Evolutionary conservation across 2,329 filamentous ascomycete genomes (phyloP), one percentile per base, ranked within the genome.

Genomic region (Stagonosporopsis rhizophila): DNA sequence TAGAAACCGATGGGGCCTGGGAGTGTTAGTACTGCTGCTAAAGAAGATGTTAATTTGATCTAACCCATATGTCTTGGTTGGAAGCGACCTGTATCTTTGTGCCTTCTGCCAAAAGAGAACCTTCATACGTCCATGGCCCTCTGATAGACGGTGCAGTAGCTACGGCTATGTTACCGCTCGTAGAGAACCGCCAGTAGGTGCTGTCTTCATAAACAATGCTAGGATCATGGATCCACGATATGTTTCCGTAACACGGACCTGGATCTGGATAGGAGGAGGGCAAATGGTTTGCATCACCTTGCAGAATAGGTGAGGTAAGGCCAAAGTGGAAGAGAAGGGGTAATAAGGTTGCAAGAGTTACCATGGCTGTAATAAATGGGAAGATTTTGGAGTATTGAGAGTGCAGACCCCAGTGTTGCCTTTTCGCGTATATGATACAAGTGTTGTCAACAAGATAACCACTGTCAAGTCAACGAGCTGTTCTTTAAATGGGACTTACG

Each of bases 1-100:
- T 75, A 30, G 76, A 72, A 15, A 87, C 81, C 56, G 89, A 86
- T 0, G 88, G 88, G 1, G 87, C 87, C 85, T 87, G 46, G 32
- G 8, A 4, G 14, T 6, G 20, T 62, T 14, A 62, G 34, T 27
- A 12, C 19, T 7, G 19, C 15, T 27, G 6, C 14, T 17, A 19
- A 5, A 25, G 1, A n/a, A 46, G 8, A 11, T 2, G 9, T 2
- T 2, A 12, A 27, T 6, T 6, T 12, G 19, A 2, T 58, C 8
- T 4, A 3, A 80, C 78, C 82, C 81, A 84, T 5, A 82, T 74
- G 61, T 83, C 80, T 44, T 75, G 65, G 7, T 74, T 74, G 0
- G 78, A 77, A 15, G 61, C 56, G 5, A 81, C 72, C 20, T 74
- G 63, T 38, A 79, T 81, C 7, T 66, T 77, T 4, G 79, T 79